Conservation (phyloP, 768 basidiomycete genomes). For the Termitomyces sp. region DNA sequence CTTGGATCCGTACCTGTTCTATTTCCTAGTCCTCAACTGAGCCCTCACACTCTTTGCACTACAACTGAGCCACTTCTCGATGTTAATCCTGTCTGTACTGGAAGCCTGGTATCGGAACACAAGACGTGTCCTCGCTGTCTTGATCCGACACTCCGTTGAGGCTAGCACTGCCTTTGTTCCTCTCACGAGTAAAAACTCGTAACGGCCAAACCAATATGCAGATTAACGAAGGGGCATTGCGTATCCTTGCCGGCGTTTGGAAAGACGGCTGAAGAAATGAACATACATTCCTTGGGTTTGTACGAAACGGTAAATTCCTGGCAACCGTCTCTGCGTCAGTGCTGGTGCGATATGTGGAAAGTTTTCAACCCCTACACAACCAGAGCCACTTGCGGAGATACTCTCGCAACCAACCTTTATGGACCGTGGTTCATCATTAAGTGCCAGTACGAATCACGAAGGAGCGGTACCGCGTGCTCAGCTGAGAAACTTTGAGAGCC, state of each 20-base stretch:
- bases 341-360: background rate
- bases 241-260: background rate
- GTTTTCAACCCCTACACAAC: background rate
- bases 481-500: background rate
- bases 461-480: background rate
- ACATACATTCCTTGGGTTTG: background rate
- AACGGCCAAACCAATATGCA: background rate
- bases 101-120: background rate
- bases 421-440: background rate
- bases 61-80: background rate
- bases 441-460: background rate
- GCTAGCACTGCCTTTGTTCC: background rate
- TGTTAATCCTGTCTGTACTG: background rate
- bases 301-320: background rate
- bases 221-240: too few relatives aligned
- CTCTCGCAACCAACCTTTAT: background rate
- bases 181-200: background rate
- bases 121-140: background rate
- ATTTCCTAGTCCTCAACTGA: slow-evolving; percentile 1
- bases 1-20: background rate
- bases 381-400: background rate
- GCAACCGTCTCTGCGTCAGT: background rate
- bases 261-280: background rate
- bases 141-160: background rate
- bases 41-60: background rate